Conservation (phyloP, 2,329 filamentous ascomycete species). For the Colletotrichum destructivum region DNA sequence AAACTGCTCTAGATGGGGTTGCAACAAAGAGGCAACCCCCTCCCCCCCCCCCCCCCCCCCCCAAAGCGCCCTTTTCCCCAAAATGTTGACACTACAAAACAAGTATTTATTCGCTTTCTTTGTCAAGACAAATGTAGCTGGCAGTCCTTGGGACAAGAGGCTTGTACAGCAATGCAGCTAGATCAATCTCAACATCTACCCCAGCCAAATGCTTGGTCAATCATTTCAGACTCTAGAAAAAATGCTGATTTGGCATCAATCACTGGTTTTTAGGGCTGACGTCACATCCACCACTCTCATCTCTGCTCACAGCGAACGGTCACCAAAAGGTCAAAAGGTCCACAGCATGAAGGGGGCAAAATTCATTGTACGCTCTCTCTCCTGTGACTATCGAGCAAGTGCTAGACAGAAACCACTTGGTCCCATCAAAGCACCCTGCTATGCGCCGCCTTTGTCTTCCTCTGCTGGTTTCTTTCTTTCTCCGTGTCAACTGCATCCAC, state of each 20-base stretch:
- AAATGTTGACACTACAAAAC: no score
- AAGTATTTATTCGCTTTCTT: no score
- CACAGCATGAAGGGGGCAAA: conserved; percentile 38
- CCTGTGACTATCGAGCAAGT: conserved; percentile 26
- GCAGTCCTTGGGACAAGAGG: no score
- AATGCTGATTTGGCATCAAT: neutral
- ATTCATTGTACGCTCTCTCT: conserved; percentile 37
- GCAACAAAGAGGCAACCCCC: no score
- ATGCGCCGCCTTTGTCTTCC: conserved; percentile 28
- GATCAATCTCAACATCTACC: no score
- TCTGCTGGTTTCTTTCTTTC: conserved; percentile 20
- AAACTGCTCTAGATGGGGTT: no score
- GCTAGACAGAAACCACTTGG: conserved; percentile 38
- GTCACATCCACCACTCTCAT: neutral
- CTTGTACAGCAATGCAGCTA: no score
- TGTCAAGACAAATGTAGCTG: no score
- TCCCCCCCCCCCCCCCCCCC: no score
- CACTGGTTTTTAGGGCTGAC: no score
- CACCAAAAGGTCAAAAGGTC: neutral
- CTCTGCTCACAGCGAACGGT: neutral
- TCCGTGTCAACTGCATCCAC: conserved; percentile 22
- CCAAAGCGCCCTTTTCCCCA: no score
- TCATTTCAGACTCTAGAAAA: neutral
- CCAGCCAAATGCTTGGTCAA: neutral
- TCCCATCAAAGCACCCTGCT: conserved; percentile 15